Percentiles rank a stretch among this genome's conserved stretches.
Evolutionary conservation across 371 early-diverging fungal species (phyloP).

Genomic region (Syncephalis plumigaleata): DNA sequence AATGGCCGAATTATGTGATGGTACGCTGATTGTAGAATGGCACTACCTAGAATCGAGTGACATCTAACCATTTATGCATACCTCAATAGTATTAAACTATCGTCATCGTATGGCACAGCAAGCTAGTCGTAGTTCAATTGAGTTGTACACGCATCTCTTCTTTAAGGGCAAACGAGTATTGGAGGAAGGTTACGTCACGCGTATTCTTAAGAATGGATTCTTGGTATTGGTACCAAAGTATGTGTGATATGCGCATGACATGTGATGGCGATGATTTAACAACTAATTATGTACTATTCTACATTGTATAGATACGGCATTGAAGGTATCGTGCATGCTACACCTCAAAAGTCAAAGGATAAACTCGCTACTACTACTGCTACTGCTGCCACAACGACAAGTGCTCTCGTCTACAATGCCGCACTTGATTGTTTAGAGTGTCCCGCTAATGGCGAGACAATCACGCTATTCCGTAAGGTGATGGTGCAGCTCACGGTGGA

Average conservation of each 20-base stretch:
- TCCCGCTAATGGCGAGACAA: constrained; percentile 19
- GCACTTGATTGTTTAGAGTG: constrained; percentile 15
- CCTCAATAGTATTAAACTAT: constrained; percentile 78
- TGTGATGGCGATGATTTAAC: too few species aligned
- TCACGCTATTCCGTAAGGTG: constrained; percentile 60
- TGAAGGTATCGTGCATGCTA: constrained; percentile 72
- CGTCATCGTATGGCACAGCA: constrained; percentile 92
- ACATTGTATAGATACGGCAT: constrained; percentile 52
- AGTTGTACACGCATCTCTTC: constrained; percentile 85
- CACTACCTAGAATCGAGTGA: too few species aligned
- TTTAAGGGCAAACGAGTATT: constrained; percentile 72
- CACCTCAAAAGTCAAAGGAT: constrained; percentile 9
- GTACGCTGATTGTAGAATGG: constrained; percentile 16
- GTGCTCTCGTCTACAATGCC: constrained; percentile 16
- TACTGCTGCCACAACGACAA: constrained; percentile 5
- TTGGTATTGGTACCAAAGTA: constrained; percentile 72
- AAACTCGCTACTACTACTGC: too few species aligned
- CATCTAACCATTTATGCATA: too few species aligned
- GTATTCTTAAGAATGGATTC: constrained; percentile 85
- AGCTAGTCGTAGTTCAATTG: constrained; percentile 83
- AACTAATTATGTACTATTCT: too few species aligned
- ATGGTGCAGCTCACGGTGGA: constrained; percentile 50
- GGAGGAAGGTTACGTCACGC: constrained; percentile 79
- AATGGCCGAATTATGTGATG: constrained; percentile 64
- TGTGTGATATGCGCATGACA: too few species aligned